Evolutionary conservation across 352 stramenopile genomes (phyloP).

Genomic region (Pythium oligandrum): DNA sequence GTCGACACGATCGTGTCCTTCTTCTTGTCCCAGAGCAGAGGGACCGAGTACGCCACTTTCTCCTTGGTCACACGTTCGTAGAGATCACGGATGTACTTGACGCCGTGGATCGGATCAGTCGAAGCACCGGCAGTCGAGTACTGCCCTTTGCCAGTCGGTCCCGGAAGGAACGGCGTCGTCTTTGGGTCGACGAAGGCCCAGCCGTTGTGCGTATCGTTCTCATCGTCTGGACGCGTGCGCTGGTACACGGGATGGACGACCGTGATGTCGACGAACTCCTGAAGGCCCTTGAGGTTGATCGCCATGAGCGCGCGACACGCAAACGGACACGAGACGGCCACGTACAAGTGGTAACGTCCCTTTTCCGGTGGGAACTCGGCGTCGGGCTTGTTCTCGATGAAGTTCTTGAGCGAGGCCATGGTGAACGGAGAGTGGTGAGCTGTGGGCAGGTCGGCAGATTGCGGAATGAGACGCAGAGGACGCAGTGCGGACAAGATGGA

Average conservation of each 20-base stretch:
- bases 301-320: slow-evolving; percentile 57
- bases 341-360: slow-evolving; percentile 91
- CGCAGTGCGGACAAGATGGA: neutral
- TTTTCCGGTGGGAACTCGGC: slow-evolving; percentile 34
- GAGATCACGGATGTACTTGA: slow-evolving; percentile 78
- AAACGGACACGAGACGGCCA: slow-evolving; percentile 89
- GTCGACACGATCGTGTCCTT: slow-evolving; percentile 93
- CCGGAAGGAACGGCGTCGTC: slow-evolving; percentile 27
- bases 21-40: slow-evolving; percentile 94
- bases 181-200: slow-evolving; percentile 80
- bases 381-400: slow-evolving; percentile 16
- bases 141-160: slow-evolving; percentile 23
- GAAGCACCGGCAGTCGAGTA: slow-evolving; percentile 33
- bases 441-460: neutral
- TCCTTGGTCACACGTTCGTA: slow-evolving; percentile 71
- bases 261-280: slow-evolving; percentile 86
- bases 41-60: slow-evolving; percentile 89
- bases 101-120: slow-evolving; percentile 59
- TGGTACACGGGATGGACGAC: slow-evolving; percentile 64
- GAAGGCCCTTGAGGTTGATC: slow-evolving; percentile 86
- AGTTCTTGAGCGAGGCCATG: slow-evolving; percentile 12
- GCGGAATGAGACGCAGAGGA: neutral
- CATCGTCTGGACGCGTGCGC: slow-evolving; percentile 35
- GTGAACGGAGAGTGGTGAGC: neutral
- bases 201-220: slow-evolving; percentile 50